These are phyloP conservation scores for Termitomyces sp. DNA, from an alignment of 768 basidiomycete genomes.

Conservation along the genomic window DNA sequence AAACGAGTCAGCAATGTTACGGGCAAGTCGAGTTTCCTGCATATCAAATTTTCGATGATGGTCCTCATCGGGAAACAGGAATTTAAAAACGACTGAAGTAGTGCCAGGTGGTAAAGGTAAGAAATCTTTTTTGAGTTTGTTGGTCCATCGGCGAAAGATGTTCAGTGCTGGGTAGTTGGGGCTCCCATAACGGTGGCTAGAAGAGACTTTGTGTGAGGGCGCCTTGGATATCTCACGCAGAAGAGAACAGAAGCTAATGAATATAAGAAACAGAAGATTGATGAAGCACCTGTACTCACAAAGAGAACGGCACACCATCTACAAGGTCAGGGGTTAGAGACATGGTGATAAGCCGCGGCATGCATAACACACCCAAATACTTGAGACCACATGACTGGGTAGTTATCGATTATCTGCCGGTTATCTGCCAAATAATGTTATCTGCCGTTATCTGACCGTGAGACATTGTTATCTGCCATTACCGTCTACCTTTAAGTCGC, in stretches of 20 bases:
- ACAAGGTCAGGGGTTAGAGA: constrained; percentile 8
- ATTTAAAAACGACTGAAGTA: constrained; percentile 58
- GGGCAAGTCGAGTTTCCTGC: constrained; percentile 60
- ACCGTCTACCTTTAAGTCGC: too few species aligned
- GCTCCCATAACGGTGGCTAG: constrained; percentile 13
- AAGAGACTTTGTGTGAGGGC: constrained; percentile 24
- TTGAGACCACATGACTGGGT: too few species aligned
- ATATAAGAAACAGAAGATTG: background rate
- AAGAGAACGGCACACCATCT: constrained; percentile 24
- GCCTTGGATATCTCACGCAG: constrained; percentile 41
- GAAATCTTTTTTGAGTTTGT: constrained; percentile 36
- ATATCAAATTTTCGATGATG: constrained; percentile 65
- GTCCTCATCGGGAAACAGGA: constrained; percentile 88
- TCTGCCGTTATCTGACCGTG: too few species aligned
- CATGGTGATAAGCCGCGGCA: constrained; percentile 11
- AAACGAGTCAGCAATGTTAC: constrained; percentile 46
- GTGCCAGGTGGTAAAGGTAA: constrained; percentile 49
- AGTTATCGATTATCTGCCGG: too few species aligned
- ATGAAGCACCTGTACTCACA: constrained; percentile 15
- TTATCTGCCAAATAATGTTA: too few species aligned
- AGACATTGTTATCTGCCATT: too few species aligned
- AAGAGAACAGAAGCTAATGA: constrained; percentile 45
- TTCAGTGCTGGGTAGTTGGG: constrained; percentile 34
- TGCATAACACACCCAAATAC: constrained; percentile 6
- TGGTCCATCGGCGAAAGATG: constrained; percentile 44